phyloP scores from a whole-genome alignment of 257 asterid species.

The Fraxinus anomala region DNA sequence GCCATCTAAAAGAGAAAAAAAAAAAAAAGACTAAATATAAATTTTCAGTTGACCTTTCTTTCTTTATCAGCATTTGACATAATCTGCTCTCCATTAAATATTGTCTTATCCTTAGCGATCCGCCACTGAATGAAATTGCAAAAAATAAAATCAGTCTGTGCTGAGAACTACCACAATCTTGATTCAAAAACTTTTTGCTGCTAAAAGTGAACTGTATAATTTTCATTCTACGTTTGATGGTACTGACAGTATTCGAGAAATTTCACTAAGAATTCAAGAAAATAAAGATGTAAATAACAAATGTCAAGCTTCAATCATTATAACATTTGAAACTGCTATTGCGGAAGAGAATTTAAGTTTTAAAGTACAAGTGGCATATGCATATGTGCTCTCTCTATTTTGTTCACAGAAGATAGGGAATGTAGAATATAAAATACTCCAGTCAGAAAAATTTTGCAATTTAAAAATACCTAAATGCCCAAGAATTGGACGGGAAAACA shows the following conservation, averaged over 20 bases:
- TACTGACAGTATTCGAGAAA: not conserved
- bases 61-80: not conserved
- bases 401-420: not conserved
- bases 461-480: not conserved
- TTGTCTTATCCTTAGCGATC: slow-evolving; percentile 30
- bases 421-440: not conserved
- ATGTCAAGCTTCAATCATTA: not conserved
- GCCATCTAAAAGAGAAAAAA: slow-evolving; percentile 14
- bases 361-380: not conserved
- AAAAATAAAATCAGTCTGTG: slow-evolving; percentile 21
- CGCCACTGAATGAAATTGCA: slow-evolving; percentile 10
- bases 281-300: not conserved
- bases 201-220: not conserved
- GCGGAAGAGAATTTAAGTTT: not conserved
- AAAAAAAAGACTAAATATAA: slow-evolving; percentile 1
- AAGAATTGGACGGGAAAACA: not conserved
- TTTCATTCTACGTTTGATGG: not conserved
- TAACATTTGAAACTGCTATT: not conserved
- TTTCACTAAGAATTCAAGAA: not conserved
- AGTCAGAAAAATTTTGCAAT: not conserved
- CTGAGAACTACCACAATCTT: not conserved
- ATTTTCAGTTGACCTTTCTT: not conserved
- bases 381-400: not conserved
- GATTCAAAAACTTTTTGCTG: not conserved
- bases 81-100: slow-evolving; percentile 1